phyloP scores from a whole-genome alignment of 2,329 filamentous ascomycete species.

The Colletotrichum sublineola region DNA sequence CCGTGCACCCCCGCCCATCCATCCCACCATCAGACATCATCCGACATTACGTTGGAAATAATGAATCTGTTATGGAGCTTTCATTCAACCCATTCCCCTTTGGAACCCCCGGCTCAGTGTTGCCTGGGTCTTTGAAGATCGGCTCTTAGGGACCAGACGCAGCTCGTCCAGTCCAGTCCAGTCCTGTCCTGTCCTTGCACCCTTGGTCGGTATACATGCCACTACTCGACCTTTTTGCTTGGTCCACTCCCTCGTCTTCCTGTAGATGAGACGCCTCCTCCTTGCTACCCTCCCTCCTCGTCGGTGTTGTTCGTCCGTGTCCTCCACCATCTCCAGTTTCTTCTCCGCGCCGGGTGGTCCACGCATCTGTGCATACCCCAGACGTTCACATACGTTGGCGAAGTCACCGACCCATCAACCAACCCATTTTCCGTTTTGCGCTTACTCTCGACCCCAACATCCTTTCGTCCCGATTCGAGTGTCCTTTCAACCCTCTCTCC shows the following conservation, averaged over 20 bases:
- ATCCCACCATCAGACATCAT: constrained; percentile 32
- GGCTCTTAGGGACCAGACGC: constrained; percentile 30
- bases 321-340: constrained; percentile 33
- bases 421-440: constrained; percentile 21
- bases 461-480: constrained; percentile 30
- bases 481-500: constrained; percentile 16
- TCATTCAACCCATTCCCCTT: constrained; percentile 32
- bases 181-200: neutral
- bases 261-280: constrained; percentile 25
- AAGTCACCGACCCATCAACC: constrained; percentile 33
- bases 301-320: neutral
- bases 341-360: constrained; percentile 31
- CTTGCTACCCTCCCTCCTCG: constrained; percentile 2
- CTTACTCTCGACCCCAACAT: constrained; percentile 34
- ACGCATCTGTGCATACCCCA: constrained; percentile 40
- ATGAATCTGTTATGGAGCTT: constrained; percentile 32
- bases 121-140: constrained; percentile 37
- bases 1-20: constrained; percentile 26
- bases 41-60: constrained; percentile 31
- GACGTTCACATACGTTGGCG: constrained; percentile 25
- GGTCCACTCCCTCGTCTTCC: constrained; percentile 38
- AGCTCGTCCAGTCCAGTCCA: constrained; percentile 13
- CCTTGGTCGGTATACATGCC: constrained; percentile 5
- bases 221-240: constrained; percentile 22
- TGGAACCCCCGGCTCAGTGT: constrained; percentile 19